Evolutionary conservation across 2,329 filamentous ascomycete genomes (phyloP).

Genomic region (Pseudogymnoascus sp.): DNA sequence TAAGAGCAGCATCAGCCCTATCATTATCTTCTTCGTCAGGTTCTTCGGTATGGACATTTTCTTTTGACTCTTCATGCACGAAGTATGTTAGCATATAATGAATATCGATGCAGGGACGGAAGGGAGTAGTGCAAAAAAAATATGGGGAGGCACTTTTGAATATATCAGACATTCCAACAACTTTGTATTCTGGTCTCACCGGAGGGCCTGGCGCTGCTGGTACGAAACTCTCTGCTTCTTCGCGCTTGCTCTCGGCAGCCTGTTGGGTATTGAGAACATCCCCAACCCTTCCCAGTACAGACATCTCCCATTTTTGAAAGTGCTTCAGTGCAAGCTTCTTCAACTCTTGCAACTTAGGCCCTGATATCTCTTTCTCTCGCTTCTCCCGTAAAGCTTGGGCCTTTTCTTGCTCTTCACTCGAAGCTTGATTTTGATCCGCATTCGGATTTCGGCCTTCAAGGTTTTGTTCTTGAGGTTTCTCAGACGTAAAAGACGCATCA

Average conservation of each 20-base stretch:
- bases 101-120: not conserved
- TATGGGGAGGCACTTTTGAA: not conserved
- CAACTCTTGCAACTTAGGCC: constrained; percentile 51
- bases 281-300: constrained; percentile 61
- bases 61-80: constrained; percentile 18
- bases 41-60: constrained; percentile 17
- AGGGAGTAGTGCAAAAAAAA: constrained; percentile 9
- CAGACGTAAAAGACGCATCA: constrained; percentile 30
- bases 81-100: not conserved
- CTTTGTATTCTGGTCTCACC: constrained; percentile 19
- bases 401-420: constrained; percentile 26
- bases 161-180: constrained; percentile 23
- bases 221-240: constrained; percentile 23
- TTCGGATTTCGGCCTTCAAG: constrained; percentile 32
- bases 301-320: constrained; percentile 74
- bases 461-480: constrained; percentile 25
- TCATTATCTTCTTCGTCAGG: constrained; percentile 32
- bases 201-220: constrained; percentile 19
- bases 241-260: constrained; percentile 24
- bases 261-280: constrained; percentile 56
- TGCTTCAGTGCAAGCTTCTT: constrained; percentile 62
- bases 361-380: constrained; percentile 42
- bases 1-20: constrained; percentile 42
- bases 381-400: constrained; percentile 26
- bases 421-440: constrained; percentile 20